These are phyloP conservation scores for Kwoniella mangroviensis DNA, from an alignment of 768 basidiomycete species.

Conservation along the genomic window DNA sequence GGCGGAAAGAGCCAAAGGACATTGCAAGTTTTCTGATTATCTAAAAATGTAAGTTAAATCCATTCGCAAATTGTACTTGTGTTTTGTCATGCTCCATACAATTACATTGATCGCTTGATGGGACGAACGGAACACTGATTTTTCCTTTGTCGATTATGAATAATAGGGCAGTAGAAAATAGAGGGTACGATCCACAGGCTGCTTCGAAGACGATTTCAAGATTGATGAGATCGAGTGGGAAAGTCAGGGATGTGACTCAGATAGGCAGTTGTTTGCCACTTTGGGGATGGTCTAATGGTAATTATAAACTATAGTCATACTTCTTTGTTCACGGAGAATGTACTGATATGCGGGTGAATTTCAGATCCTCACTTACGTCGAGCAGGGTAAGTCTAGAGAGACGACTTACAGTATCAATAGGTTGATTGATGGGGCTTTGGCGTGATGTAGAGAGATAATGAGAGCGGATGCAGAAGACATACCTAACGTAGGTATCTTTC, in stretches of 20 bases:
- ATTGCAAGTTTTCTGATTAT: conserved; percentile 18
- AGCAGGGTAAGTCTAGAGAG: conserved; percentile 12
- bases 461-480: conserved; percentile 19
- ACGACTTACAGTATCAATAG: not conserved
- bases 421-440: too few species aligned
- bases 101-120: too few species aligned
- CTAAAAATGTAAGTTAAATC: conserved; percentile 17
- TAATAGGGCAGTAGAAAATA: conserved; percentile 16
- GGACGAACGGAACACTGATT: not conserved
- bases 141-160: not conserved
- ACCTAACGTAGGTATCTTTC: conserved; percentile 7
- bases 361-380: conserved; percentile 8
- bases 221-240: conserved; percentile 8
- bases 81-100: too few species aligned
- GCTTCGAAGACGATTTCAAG: conserved; percentile 4
- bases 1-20: conserved; percentile 11
- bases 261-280: conserved; percentile 20
- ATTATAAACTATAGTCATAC: too few species aligned
- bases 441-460: conserved; percentile 14
- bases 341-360: not conserved
- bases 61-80: too few species aligned
- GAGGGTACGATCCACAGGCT: conserved; percentile 22
- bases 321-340: too few species aligned
- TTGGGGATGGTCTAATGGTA: conserved; percentile 30
- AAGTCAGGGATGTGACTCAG: conserved; percentile 13